A percentile compares a stretch with the other conserved stretches of the same genome.
Evolutionary conservation across 1,284 basidiomycete genomes (phyloP).

Genomic region (Trichosporon asahii): DNA sequence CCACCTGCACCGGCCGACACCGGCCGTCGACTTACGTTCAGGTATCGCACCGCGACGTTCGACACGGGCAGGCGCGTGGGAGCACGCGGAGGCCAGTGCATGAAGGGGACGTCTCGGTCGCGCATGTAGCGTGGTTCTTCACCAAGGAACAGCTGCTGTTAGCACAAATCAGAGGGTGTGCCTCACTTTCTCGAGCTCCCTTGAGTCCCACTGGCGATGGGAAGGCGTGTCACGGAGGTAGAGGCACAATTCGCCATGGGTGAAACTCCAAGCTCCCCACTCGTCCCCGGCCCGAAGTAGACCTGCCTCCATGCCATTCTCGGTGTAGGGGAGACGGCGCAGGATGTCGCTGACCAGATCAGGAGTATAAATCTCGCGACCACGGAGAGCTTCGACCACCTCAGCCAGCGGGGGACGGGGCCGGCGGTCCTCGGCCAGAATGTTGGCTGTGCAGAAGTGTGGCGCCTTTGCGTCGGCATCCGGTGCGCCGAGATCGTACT

Average conservation of each 20-base stretch:
- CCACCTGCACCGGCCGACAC: not conserved
- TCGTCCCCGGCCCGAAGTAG: not conserved
- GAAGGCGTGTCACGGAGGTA: not conserved
- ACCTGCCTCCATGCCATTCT: not conserved
- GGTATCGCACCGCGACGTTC: not conserved
- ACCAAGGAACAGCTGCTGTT: not conserved
- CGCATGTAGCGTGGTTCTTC: not conserved
- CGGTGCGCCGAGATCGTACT: not conserved
- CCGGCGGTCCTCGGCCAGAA: not conserved
- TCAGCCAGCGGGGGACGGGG: not conserved
- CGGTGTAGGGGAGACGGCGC: not conserved
- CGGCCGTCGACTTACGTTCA: not conserved
- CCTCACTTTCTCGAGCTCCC: not conserved
- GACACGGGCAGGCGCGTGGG: not conserved
- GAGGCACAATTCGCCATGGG: not conserved
- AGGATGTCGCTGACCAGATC: not conserved
- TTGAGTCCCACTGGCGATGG: not conserved
- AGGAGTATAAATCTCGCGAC: not conserved
- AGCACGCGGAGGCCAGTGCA: not conserved
- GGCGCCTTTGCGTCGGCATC: not conserved
- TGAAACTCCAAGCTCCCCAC: not conserved
- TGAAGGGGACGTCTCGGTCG: not conserved
- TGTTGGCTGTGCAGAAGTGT: not conserved
- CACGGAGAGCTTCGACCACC: not conserved
- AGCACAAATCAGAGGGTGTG: not conserved